Evolutionary conservation across 2,329 filamentous ascomycete genomes (phyloP), one percentile per base, ranked within the genome.

Genomic region (Arthrobotrys musiformis): DNA sequence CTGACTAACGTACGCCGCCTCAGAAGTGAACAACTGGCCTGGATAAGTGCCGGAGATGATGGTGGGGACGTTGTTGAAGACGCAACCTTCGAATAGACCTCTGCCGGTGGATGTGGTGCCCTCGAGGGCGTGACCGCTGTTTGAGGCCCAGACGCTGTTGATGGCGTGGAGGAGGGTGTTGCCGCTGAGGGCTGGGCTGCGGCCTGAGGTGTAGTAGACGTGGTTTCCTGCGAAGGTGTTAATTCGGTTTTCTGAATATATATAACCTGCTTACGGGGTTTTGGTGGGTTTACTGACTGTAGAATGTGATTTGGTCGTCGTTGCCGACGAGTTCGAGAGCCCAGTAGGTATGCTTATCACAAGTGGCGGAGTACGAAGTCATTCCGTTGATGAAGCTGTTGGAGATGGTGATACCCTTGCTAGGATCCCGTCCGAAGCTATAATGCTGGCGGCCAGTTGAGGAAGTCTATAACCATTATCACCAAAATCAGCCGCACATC

Each of bases 11-110:
- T 58, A 60, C 7, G 64, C 50, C 46, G 48, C 58, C 6, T 81
- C 79, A 0, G 79, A 81, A 35, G 82, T 81, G 70, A 85, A 84
- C 24, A 84, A 79, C 78, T 81, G 69, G 40, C 84, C 84, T 26
- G 78, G 66, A 73, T 79, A 79, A 11, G 33, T 37, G 15, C 35
- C 26, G n/a, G 80, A 56, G 6, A 80, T 66, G 4, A 82, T 62
- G 0, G 75, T 68, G 17, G 79, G 79, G 35, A 81, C 80, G 67
- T 80, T 79, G 42, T 72, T 70, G 37, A 82, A 82, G 1, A 77
- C 79, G 35, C 81, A 81, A 3, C 81, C 81, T 42, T 82, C 81
- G 40, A 80, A 81, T 2, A 82, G 78, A 19, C 80, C 81, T 62
- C 78, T 79, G 7, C 50, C 64, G 15, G 79, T 81, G 9, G 26